A percentile compares a stretch with the other conserved stretches of the same genome.
phyloP scores from a whole-genome alignment of 768 basidiomycete genomes.

The Piloderma croceum region DNA sequence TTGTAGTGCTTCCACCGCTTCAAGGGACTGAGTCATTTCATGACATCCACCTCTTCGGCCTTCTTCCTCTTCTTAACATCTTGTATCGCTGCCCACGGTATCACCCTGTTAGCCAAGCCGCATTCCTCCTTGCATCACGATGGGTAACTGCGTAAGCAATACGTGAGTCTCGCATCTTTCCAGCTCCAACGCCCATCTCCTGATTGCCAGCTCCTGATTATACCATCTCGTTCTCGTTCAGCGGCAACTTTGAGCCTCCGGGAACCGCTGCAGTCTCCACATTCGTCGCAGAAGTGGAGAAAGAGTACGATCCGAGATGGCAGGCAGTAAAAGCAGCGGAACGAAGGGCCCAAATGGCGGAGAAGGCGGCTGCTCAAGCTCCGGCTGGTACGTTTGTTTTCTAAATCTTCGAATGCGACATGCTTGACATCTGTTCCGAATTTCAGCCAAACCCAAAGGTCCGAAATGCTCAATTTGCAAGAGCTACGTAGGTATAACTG shows the following conservation, averaged over 20 bases:
- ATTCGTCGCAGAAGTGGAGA: constrained; percentile 4
- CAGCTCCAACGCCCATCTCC: neutral
- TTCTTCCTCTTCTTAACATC: too few species aligned
- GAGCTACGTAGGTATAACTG: constrained; percentile 11
- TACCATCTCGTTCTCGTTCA: too few species aligned
- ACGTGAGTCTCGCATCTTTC: neutral
- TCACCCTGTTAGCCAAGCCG: constrained; percentile 1
- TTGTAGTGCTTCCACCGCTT: too few species aligned
- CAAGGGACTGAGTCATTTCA: too few species aligned
- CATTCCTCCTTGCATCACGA: constrained; percentile 6
- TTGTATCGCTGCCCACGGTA: too few species aligned
- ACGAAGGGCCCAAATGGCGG: constrained; percentile 5
- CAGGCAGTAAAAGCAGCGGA: constrained; percentile 4
- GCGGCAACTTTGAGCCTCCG: constrained; percentile 16
- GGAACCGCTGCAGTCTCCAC: constrained; percentile 7
- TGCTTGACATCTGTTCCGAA: too few species aligned
- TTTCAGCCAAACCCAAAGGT: constrained; percentile 10
- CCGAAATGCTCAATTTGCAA: constrained; percentile 17
- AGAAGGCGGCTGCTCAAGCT: constrained; percentile 4
- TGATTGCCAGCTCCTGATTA: too few species aligned
- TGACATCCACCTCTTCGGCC: too few species aligned
- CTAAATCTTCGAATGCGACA: too few species aligned
- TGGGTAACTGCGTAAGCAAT: constrained; percentile 20
- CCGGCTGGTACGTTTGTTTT: neutral
- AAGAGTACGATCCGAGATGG: constrained; percentile 9